Evolutionary conservation across 495 filamentous ascomycete species (phyloP).

Genomic region (Schizothecium vesticola): DNA sequence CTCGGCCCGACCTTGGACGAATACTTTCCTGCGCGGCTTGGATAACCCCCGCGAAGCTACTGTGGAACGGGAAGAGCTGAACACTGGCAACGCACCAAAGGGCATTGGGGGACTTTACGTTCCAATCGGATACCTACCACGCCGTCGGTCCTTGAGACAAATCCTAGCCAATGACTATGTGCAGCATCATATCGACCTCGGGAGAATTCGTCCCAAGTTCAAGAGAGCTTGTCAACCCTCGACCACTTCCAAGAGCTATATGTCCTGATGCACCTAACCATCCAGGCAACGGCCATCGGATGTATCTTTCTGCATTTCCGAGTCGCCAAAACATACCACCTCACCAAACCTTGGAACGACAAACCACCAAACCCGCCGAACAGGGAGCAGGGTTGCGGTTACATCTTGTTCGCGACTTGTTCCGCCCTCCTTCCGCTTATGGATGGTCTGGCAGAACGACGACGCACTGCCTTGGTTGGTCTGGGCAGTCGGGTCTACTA

Average conservation of each 20-base stretch:
- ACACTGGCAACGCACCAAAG: not conserved
- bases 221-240: not conserved
- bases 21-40: not conserved
- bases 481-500: not conserved
- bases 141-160: not conserved
- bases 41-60: not conserved
- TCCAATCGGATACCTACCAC: not conserved
- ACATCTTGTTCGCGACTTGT: not conserved
- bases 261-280: not conserved
- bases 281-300: not conserved
- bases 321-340: not conserved
- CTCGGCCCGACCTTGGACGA: not conserved
- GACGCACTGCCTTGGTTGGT: not conserved
- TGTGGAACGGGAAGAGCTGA: not conserved
- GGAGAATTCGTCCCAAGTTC: not conserved
- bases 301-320: not conserved
- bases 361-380: not conserved
- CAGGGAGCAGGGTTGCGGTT: not conserved
- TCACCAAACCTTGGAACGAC: not conserved
- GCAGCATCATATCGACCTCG: not conserved
- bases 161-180: not conserved
- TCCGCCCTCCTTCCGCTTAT: not conserved
- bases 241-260: not conserved
- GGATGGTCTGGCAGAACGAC: not conserved
- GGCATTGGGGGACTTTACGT: not conserved